Conservation (phyloP, 2,329 filamentous ascomycete genomes). For the Thermoascus crustaceus region DNA sequence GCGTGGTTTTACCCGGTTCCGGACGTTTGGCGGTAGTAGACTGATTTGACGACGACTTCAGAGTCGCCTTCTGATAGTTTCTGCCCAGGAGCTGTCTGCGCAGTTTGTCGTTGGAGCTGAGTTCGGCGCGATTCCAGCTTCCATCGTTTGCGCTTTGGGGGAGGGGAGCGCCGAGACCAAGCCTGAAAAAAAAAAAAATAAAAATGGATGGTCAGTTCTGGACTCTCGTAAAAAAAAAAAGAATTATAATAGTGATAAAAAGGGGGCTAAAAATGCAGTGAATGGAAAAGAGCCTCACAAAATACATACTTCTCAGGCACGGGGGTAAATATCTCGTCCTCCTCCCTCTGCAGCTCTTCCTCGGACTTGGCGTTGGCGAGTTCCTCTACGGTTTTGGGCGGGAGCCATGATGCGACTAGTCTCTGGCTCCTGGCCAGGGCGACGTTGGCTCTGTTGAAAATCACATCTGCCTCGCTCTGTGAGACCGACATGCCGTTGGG, state of each 20-base stretch:
- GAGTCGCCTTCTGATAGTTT: slow-evolving; percentile 32
- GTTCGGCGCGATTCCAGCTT: slow-evolving; percentile 32
- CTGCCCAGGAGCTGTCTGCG: slow-evolving; percentile 39
- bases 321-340: slow-evolving; percentile 46
- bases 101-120: slow-evolving; percentile 37
- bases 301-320: slow-evolving; percentile 46
- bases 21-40: slow-evolving; percentile 3
- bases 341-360: slow-evolving; percentile 42
- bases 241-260: slow-evolving; percentile 1
- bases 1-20: not conserved
- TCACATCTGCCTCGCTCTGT: slow-evolving; percentile 44
- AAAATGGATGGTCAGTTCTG: not conserved
- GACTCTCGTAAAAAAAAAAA: slow-evolving; percentile 4
- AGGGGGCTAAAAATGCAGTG: not conserved
- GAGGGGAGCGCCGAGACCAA: slow-evolving; percentile 42
- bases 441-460: slow-evolving; percentile 48
- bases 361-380: slow-evolving; percentile 31
- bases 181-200: slow-evolving; percentile 19
- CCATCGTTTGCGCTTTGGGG: slow-evolving; percentile 34
- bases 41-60: slow-evolving; percentile 34
- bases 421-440: slow-evolving; percentile 46
- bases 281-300: no score
- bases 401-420: slow-evolving; percentile 50
- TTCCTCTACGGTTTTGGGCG: slow-evolving; percentile 36
- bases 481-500: slow-evolving; percentile 21